A percentile compares a stretch with the other conserved stretches of the same genome.
Conservation (phyloP, 345 rosid genomes). For the Eucalyptus rudis region DNA sequence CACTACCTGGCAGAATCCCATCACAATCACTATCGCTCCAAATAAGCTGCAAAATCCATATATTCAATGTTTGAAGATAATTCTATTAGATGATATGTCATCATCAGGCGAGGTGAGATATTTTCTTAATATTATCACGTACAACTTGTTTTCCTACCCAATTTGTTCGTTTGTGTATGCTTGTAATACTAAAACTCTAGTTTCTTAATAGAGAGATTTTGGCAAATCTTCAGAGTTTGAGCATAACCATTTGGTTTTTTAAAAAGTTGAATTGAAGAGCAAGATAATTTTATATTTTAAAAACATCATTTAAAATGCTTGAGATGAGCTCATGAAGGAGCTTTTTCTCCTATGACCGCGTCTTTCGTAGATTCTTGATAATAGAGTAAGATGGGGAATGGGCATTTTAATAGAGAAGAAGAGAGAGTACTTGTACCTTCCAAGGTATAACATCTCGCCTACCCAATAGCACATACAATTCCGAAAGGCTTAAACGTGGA, state of each 20-base stretch:
- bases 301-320: not conserved
- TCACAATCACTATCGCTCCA: not conserved
- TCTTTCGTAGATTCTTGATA: not conserved
- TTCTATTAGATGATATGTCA: not conserved
- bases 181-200: not conserved
- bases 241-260: not conserved
- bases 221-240: not conserved
- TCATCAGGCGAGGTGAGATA: not conserved
- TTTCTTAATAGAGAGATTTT: not conserved
- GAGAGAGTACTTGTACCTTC: conserved; percentile 15
- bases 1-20: not conserved
- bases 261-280: not conserved
- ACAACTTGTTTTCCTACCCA: not conserved
- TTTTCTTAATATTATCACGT: not conserved
- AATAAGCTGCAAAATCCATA: not conserved
- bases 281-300: not conserved
- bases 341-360: not conserved
- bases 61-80: not conserved
- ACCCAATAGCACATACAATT: conserved; percentile 25
- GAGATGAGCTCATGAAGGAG: not conserved
- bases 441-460: conserved; percentile 37
- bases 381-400: not conserved
- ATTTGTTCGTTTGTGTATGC: not conserved
- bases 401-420: not conserved
- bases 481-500: conserved; percentile 58